Conservation (phyloP, 257 asterid genomes). For the Primulina tabacum region DNA sequence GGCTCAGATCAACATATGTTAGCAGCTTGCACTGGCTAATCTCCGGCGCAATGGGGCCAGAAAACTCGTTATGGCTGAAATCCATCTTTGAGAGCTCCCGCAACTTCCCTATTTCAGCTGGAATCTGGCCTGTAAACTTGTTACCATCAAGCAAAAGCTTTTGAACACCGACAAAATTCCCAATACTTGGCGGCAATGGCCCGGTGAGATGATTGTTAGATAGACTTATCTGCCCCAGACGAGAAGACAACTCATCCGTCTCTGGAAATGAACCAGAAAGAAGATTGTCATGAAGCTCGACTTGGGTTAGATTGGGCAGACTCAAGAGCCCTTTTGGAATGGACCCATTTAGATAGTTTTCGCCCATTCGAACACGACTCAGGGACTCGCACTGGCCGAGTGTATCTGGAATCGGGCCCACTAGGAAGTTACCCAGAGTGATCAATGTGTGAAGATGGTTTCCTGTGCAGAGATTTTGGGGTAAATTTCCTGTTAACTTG, state of each 20-base stretch:
- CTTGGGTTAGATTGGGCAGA: conserved; percentile 71
- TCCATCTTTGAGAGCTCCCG: conserved; percentile 94
- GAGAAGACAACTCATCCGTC: conserved; percentile 36
- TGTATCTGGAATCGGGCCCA: conserved; percentile 81
- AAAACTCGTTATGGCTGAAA: conserved; percentile 69
- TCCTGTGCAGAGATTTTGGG: conserved; percentile 66
- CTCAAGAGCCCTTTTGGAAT: conserved; percentile 77
- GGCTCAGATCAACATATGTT: conserved; percentile 83
- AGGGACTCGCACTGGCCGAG: conserved; percentile 72
- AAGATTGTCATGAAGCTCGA: conserved; percentile 85
- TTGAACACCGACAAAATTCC: conserved; percentile 77
- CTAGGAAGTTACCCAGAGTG: conserved; percentile 73
- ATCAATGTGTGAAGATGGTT: conserved; percentile 63
- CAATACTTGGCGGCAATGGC: conserved; percentile 75
- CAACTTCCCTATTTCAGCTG: conserved; percentile 70
- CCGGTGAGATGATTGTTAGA: conserved; percentile 80
- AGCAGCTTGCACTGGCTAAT: conserved; percentile 73
- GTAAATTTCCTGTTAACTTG: conserved; percentile 81
- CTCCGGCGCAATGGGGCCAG: conserved; percentile 71
- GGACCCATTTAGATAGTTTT: conserved; percentile 79
- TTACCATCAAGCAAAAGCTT: conserved; percentile 92
- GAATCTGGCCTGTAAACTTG: conserved; percentile 72
- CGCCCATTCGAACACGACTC: conserved; percentile 82
- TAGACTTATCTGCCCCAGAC: conserved; percentile 77
- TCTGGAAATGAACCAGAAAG: conserved; percentile 73